These are phyloP conservation scores for Rhodotorula paludigena DNA, from an alignment of 768 basidiomycete species.

Conservation along the genomic window DNA sequence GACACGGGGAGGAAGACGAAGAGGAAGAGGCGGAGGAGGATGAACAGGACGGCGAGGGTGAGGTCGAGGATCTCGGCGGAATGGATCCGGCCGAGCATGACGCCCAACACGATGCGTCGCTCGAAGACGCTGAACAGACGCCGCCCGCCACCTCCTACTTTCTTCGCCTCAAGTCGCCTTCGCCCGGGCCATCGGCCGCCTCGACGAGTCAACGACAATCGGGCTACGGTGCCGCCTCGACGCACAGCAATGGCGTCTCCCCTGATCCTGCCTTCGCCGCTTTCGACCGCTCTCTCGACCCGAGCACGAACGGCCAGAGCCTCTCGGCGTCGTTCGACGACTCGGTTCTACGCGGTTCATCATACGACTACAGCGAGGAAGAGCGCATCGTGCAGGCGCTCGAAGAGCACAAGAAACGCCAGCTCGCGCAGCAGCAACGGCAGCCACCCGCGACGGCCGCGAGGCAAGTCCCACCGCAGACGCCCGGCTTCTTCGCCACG, in stretches of 20 bases:
- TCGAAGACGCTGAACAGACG: slow-evolving; percentile 13
- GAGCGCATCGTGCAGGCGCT: slow-evolving; percentile 51
- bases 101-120: neutral
- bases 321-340: slow-evolving; percentile 9
- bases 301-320: slow-evolving; percentile 2
- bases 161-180: slow-evolving; percentile 33
- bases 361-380: slow-evolving; percentile 74
- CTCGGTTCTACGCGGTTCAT: slow-evolving; percentile 42
- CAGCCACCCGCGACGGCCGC: neutral
- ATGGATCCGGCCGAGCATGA: slow-evolving; percentile 14
- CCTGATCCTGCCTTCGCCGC: slow-evolving; percentile 29
- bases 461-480: neutral
- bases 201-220: neutral
- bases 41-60: slow-evolving; percentile 11
- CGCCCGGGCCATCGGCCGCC: neutral
- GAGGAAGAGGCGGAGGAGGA: slow-evolving; percentile 3
- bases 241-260: neutral
- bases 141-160: slow-evolving; percentile 22
- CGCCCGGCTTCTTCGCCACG: neutral
- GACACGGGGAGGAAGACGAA: slow-evolving; percentile 1
- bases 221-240: neutral
- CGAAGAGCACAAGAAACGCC: slow-evolving; percentile 44
- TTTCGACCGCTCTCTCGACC: slow-evolving; percentile 23
- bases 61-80: slow-evolving; percentile 18
- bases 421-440: slow-evolving; percentile 53